Evolutionary conservation across 2,329 filamentous ascomycete species (phyloP).

Genomic region (Penicillium verrucosum): DNA sequence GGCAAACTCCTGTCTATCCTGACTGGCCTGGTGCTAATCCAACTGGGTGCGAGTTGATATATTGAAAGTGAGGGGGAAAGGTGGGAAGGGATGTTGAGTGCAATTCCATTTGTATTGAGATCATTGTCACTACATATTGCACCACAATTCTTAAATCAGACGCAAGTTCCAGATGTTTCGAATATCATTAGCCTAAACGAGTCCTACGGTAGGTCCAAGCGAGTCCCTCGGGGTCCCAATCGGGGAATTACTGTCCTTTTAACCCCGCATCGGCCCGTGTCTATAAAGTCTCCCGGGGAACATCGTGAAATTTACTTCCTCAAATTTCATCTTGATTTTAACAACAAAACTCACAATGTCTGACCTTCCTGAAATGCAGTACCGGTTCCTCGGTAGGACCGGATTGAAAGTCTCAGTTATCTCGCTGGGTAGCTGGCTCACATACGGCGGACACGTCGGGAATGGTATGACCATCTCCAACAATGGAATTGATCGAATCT

Average conservation of each 20-base stretch:
- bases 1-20: constrained; percentile 21
- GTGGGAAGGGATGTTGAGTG: too few relatives aligned
- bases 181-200: constrained; percentile 2
- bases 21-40: constrained; percentile 17
- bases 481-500: background rate
- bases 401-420: constrained; percentile 73
- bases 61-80: background rate
- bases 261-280: constrained; percentile 15
- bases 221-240: constrained; percentile 13
- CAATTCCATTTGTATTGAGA: too few relatives aligned
- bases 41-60: constrained; percentile 18
- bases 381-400: constrained; percentile 67
- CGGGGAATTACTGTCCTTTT: constrained; percentile 1
- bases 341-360: constrained; percentile 16
- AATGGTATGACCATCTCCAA: constrained; percentile 48
- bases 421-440: constrained; percentile 61
- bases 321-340: background rate
- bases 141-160: background rate
- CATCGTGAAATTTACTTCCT: background rate
- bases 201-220: background rate
- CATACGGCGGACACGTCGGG: constrained; percentile 70
- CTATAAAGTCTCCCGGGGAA: background rate
- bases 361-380: constrained; percentile 43
- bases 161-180: background rate
- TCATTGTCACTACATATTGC: background rate